A percentile compares a stretch with the other conserved stretches of the same genome.
Conservation (phyloP, 208 protist genomes). For the Endotrypanum monterogeii region DNA sequence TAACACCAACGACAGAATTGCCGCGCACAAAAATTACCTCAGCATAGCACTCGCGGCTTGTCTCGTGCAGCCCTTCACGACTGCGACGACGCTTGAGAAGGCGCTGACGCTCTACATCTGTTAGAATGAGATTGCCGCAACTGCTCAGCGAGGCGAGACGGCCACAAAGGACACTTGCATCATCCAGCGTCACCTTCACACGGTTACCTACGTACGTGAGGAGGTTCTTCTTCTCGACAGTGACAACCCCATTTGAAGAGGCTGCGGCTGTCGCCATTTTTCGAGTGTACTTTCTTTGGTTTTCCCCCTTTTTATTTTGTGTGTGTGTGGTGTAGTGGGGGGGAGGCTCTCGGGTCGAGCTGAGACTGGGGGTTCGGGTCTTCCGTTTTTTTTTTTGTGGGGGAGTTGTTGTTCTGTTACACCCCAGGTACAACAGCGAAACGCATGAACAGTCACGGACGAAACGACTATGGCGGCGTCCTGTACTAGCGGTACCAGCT, state of each 20-base stretch:
- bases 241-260: slow-evolving; percentile 12
- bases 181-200: slow-evolving; percentile 69
- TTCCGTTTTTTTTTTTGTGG: too few relatives aligned
- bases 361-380: not conserved
- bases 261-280: slow-evolving; percentile 1
- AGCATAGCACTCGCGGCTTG: slow-evolving; percentile 59
- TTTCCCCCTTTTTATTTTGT: not conserved
- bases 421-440: not conserved
- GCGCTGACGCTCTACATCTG: slow-evolving; percentile 68
- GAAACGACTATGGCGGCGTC: not conserved
- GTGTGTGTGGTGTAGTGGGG: not conserved
- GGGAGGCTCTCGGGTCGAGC: not conserved
- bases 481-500: not conserved
- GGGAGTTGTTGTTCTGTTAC: not conserved
- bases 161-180: slow-evolving; percentile 65
- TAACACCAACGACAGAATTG: slow-evolving; percentile 53
- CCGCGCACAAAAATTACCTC: slow-evolving; percentile 80
- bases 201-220: slow-evolving; percentile 67
- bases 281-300: too few relatives aligned
- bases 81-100: slow-evolving; percentile 41
- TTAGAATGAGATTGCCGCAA: slow-evolving; percentile 77
- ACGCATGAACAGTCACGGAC: not conserved
- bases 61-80: slow-evolving; percentile 25
- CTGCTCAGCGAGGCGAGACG: slow-evolving; percentile 73
- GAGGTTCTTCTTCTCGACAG: slow-evolving; percentile 47